Base-by-base conservation (phyloP, 1,284 basidiomycete genomes). In the Phellopilus nigrolimitatus region DNA sequence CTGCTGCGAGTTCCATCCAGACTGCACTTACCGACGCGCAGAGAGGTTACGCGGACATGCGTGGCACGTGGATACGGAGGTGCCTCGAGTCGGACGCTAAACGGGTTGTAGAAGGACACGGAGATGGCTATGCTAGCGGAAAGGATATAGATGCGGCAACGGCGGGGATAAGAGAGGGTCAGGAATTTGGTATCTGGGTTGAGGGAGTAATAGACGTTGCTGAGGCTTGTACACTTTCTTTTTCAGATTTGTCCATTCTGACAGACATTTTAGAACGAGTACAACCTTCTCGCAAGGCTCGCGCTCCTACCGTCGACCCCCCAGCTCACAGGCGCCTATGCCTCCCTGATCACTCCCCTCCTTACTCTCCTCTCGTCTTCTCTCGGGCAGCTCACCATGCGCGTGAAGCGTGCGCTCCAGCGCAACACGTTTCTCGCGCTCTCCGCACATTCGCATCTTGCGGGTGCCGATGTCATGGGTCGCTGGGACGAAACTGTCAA, bases 361-460 rank as follows among this genome's bases (percentile, higher is more conserved):
- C 68, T 84, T 13, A 68, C 67, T 3, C 71, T 88, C 6, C 83
- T 89, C 66, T 76, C 72, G 38, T 71, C 73, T 12, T 82, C 82
- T 0, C 67, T 88, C 2, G 74, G 74, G 0, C 79, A 82, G 3
- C 71, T 91, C 34, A 77, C 79, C 17, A 70, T 78, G 13, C 74
- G 88, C 15, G 80, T 87, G 66, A 90, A 93, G 66, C 84, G 84
- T 56, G 84, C 87, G 2, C 73, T 93, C n/a, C 83, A 88, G 65
- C 88, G 86, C 66, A 84, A 91, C 62, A 80, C 82, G 2, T 88
- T 94, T 67, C 80, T 93, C 24, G 89, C 88, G 0, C 73, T 92
- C 1, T 76, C 84, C 1, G 72, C 80, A 0, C 84, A 83, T 59
- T 74, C 41, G 5, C 47, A 44, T 24, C 21, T 55, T 4, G 36